phyloP scores from a whole-genome alignment of 2,329 filamentous ascomycete genomes.

The Fusarium paranaense region DNA sequence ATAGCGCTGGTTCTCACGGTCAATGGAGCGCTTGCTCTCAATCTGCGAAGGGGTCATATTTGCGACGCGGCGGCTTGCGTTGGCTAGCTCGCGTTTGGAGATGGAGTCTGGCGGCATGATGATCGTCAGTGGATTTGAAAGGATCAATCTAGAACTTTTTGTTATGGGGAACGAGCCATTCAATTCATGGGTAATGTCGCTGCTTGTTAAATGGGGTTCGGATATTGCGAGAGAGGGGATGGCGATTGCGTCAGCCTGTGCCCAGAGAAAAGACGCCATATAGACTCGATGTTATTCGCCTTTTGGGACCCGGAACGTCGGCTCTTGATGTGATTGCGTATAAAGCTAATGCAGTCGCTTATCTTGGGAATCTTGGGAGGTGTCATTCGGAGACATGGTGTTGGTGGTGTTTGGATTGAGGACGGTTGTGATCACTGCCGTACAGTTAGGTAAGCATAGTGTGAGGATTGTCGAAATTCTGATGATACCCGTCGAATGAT shows the following conservation, averaged over 20 bases:
- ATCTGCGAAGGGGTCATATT: conserved; percentile 40
- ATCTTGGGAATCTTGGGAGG: background rate
- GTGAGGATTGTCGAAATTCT: background rate
- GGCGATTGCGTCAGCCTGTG: conserved; percentile 30
- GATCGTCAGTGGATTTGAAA: background rate
- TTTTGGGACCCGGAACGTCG: background rate
- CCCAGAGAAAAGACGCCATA: conserved; percentile 1
- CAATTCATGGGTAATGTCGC: background rate
- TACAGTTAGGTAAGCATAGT: background rate
- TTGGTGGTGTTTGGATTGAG: background rate
- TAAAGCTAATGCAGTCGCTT: background rate
- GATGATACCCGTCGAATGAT: background rate
- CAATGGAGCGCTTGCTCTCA: conserved; percentile 43
- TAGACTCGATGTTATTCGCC: background rate
- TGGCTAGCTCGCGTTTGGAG: conserved; percentile 13
- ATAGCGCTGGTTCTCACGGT: conserved; percentile 41
- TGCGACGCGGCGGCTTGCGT: conserved; percentile 30
- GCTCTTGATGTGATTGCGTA: background rate
- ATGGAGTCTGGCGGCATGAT: conserved; percentile 2
- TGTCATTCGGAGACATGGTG: background rate
- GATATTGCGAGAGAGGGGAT: conserved; percentile 27
- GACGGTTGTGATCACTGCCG: background rate
- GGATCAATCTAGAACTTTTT: background rate
- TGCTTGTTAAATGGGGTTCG: conserved; percentile 9
- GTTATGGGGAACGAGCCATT: background rate